Base-by-base conservation (phyloP, 805 yeast species). In the Candida xyloterini region DNA sequence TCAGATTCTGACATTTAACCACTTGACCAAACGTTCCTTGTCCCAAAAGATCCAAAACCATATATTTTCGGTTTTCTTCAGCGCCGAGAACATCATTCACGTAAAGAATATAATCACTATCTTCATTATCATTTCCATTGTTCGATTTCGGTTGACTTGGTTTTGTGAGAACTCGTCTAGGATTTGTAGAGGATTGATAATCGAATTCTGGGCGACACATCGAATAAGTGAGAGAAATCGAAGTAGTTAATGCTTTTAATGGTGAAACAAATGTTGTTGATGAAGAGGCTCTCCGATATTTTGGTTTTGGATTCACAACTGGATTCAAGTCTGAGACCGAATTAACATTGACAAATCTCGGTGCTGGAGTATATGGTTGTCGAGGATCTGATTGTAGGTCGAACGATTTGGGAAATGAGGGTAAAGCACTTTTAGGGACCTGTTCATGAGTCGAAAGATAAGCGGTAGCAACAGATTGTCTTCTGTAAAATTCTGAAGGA, bases 1-100 rank as follows among this genome's bases (percentile, higher is more conserved):
- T 64, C 46, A 70, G 48, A 52, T 80, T 76, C 59, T 87, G 95
- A 64, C 97, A 91, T 65, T 91, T 93, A 29, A 90, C 95, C 33
- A 93, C 99, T 65, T 93, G 98, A 8, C 99, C 99, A 70, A 93
- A 93, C 1, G 99, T 90, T 2, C 99, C 99, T 46, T 90, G 91
- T 1, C 99, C 99, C 29, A 93, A 65, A 11, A 93, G 72, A 61
- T 91, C 98, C 42, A 93, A 67, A 5, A 93, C 96, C 55, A 93
- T 71, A 59, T 90, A 91, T 57, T 86, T 84, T 39, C 90, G 71
- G 43, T 87, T 90, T 49, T 86, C 93, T 51, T 84, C 87, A 3
- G 78, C 72, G 5, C 99, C 98, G 28, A 93, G 66, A 16, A 93
- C 80, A 59, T 95, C 99, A 60, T 95, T 93, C 15, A 93, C 99